These are phyloP conservation scores for Aspergillus coremiiformis DNA, from an alignment of 495 filamentous ascomycete genomes.

Conservation along the genomic window DNA sequence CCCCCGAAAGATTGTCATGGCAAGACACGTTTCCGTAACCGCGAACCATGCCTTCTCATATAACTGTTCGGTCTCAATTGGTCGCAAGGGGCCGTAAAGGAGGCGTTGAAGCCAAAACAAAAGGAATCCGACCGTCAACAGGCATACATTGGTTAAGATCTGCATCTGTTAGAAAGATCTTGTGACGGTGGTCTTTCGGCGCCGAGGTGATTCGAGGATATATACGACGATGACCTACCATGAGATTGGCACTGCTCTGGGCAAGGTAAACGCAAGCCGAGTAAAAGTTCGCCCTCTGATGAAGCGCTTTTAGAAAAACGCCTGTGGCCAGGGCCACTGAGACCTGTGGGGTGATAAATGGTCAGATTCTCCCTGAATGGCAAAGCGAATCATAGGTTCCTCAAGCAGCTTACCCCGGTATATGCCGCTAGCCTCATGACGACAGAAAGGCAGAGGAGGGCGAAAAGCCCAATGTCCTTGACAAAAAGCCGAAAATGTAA, in stretches of 20 bases:
- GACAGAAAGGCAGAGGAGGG: constrained; percentile 16
- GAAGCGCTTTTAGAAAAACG: constrained; percentile 82
- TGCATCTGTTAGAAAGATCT: constrained; percentile 24
- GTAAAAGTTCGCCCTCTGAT: constrained; percentile 95
- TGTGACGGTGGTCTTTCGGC: neutral
- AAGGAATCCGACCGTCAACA: constrained; percentile 65
- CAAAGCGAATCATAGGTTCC: neutral
- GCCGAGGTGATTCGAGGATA: neutral
- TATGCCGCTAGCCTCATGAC: constrained; percentile 49
- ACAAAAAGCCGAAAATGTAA: constrained; percentile 14
- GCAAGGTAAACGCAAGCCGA: constrained; percentile 91
- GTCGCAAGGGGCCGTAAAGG: constrained; percentile 84
- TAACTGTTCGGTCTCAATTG: constrained; percentile 91
- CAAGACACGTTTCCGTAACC: constrained; percentile 90
- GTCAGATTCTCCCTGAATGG: constrained; percentile 13
- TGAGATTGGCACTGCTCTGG: constrained; percentile 88
- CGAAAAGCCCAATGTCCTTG: constrained; percentile 27
- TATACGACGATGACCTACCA: constrained; percentile 48
- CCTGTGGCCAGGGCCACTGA: constrained; percentile 72
- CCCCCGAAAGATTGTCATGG: constrained; percentile 98
- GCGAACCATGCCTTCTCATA: constrained; percentile 98
- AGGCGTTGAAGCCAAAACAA: constrained; percentile 84
- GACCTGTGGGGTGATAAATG: constrained; percentile 37
- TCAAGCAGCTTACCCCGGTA: constrained; percentile 38
- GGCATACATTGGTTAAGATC: constrained; percentile 83